Evolutionary conservation across 352 stramenopile species (phyloP).

Genomic region (Pythium plurisporium): DNA sequence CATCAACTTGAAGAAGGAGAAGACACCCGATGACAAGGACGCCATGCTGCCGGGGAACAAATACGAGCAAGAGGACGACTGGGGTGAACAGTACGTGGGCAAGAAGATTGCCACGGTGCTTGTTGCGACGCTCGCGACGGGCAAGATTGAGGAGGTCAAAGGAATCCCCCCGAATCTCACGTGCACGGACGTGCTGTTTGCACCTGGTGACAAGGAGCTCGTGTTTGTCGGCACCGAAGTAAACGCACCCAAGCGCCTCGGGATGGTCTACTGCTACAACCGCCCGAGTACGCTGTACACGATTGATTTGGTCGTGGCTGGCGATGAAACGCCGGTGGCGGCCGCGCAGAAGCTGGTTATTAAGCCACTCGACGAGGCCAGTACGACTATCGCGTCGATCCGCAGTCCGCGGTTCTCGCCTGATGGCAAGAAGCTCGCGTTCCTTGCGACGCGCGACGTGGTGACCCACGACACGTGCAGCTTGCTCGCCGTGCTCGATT

Average conservation of each 20-base stretch:
- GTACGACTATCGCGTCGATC: constrained; percentile 39
- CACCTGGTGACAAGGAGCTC: constrained; percentile 43
- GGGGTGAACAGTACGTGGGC: constrained; percentile 81
- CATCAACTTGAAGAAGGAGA: constrained; percentile 37
- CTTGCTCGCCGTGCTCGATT: constrained; percentile 58
- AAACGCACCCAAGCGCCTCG: constrained; percentile 52
- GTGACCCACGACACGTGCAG: constrained; percentile 74
- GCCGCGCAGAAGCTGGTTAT: constrained; percentile 40
- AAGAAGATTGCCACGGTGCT: constrained; percentile 70
- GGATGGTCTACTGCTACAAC: constrained; percentile 88
- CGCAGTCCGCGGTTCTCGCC: constrained; percentile 63
- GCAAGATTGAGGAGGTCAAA: constrained; percentile 58
- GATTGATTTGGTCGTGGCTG: constrained; percentile 26
- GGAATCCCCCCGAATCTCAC: constrained; percentile 49
- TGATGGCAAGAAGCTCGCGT: constrained; percentile 61
- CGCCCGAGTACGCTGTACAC: constrained; percentile 64
- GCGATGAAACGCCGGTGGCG: constrained; percentile 15
- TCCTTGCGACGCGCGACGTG: constrained; percentile 62
- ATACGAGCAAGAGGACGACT: constrained; percentile 75
- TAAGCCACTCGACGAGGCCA: constrained; percentile 30
- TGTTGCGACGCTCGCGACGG: constrained; percentile 51
- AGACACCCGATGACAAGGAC: constrained; percentile 19
- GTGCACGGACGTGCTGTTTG: constrained; percentile 66
- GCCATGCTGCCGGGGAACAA: constrained; percentile 35
- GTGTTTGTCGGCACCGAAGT: constrained; percentile 65